phyloP scores from a whole-genome alignment of 306 rosid species.

The Rubus idaeus region DNA sequence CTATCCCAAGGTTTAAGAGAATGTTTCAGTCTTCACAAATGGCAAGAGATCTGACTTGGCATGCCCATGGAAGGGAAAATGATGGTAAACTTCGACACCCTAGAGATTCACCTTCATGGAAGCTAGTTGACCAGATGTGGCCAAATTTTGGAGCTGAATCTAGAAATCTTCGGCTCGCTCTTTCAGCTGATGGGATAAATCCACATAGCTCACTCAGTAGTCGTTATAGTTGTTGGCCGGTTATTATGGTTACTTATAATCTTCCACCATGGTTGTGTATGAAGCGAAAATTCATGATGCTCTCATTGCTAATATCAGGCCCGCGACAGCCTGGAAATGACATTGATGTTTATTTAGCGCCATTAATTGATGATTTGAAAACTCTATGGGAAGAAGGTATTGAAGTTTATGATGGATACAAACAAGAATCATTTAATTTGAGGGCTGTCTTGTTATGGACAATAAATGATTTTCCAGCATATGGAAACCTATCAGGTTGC shows the following conservation, averaged over 20 bases:
- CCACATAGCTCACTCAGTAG: not conserved
- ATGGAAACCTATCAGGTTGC: not conserved
- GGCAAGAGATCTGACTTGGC: too few relatives aligned
- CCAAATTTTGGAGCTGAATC: too few relatives aligned
- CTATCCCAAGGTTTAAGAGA: not conserved
- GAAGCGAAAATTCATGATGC: not conserved
- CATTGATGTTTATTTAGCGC: not conserved
- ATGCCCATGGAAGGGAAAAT: too few relatives aligned
- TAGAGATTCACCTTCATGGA: too few relatives aligned
- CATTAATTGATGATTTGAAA: not conserved
- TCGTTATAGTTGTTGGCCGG: constrained; percentile 1
- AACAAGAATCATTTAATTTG: not conserved
- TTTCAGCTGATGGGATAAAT: too few relatives aligned
- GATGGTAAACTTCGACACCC: too few relatives aligned
- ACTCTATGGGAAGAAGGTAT: not conserved
- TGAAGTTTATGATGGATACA: not conserved
- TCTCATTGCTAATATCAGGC: not conserved
- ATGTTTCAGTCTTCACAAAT: not conserved
- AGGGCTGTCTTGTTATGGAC: not conserved
- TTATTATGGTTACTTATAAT: not conserved
- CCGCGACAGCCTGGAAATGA: not conserved
- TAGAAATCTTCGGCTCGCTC: too few relatives aligned
- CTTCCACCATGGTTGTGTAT: not conserved
- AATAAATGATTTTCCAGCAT: not conserved
- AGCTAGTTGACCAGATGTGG: too few relatives aligned